Evolutionary conservation across 2,329 filamentous ascomycete species (phyloP).

Genomic region (Cucurbitaria berberidis): DNA sequence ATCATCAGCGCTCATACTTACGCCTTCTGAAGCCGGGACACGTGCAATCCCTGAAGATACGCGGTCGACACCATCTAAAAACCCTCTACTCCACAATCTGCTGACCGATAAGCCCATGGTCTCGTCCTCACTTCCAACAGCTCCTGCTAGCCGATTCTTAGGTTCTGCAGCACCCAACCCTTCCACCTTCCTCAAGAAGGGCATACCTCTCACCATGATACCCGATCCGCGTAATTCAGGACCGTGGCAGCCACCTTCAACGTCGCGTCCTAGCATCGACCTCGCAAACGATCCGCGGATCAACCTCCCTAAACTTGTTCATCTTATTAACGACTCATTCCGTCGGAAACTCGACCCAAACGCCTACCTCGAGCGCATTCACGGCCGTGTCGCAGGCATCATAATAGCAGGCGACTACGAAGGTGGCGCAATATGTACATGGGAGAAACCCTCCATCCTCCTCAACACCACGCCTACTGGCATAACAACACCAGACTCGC

Average conservation of each 20-base stretch:
- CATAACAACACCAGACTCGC: conserved; percentile 51
- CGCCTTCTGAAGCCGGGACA: conserved; percentile 79
- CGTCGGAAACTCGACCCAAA: conserved; percentile 80
- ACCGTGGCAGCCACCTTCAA: conserved; percentile 72
- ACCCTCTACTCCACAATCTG: conserved; percentile 93
- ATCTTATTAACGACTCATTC: conserved; percentile 95
- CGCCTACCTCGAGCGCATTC: conserved; percentile 82
- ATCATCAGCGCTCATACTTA: conserved; percentile 88
- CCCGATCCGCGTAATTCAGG: conserved; percentile 67
- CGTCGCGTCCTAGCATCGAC: conserved; percentile 66
- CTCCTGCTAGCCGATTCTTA: conserved; percentile 34
- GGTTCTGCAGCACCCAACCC: conserved; percentile 51
- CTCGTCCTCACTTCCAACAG: conserved; percentile 84
- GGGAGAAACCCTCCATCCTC: conserved; percentile 76
- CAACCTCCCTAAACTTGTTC: conserved; percentile 79
- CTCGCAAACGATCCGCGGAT: conserved; percentile 78
- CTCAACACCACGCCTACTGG: conserved; percentile 24
- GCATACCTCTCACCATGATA: conserved; percentile 85
- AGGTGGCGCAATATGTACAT: conserved; percentile 91
- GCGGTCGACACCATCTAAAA: conserved; percentile 67
- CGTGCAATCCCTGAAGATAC: conserved; percentile 51
- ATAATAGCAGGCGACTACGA: conserved; percentile 98
- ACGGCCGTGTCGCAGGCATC: conserved; percentile 81
- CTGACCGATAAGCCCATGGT: conserved; percentile 93
- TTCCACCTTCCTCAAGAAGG: conserved; percentile 87